Evolutionary conservation across 495 filamentous ascomycete species (phyloP).

Genomic region (Oidiodendron maius): DNA sequence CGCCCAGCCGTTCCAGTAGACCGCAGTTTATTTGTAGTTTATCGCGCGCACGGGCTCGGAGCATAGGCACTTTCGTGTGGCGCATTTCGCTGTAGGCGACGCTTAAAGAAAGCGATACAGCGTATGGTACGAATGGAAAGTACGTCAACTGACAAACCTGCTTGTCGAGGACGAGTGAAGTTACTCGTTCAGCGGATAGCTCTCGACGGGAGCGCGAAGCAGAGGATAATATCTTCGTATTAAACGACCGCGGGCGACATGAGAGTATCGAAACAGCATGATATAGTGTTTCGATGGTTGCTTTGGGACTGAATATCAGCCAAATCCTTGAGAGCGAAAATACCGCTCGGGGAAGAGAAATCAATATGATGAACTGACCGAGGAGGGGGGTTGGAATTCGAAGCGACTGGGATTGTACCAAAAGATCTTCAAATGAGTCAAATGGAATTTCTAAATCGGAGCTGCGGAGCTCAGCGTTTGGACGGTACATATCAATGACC

Average conservation of each 20-base stretch:
- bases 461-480: constrained; percentile 35
- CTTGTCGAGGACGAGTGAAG: constrained; percentile 52
- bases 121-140: constrained; percentile 64
- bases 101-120: constrained; percentile 58
- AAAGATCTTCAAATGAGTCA: constrained; percentile 62
- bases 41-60: constrained; percentile 52
- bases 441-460: constrained; percentile 46
- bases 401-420: constrained; percentile 38
- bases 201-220: constrained; percentile 52
- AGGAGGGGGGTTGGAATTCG: constrained; percentile 32
- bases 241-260: constrained; percentile 39
- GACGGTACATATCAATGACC: constrained; percentile 64
- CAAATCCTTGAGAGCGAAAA: constrained; percentile 13
- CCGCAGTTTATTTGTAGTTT: constrained; percentile 54
- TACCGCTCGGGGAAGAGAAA: no score
- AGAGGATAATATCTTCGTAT: constrained; percentile 47
- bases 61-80: constrained; percentile 57
- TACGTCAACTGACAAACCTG: constrained; percentile 46
- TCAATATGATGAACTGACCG: constrained; percentile 37
- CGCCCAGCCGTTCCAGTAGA: constrained; percentile 48
- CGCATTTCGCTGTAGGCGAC: constrained; percentile 69
- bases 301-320: constrained; percentile 25
- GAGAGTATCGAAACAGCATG: constrained; percentile 62
- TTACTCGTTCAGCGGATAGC: constrained; percentile 58
- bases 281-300: constrained; percentile 62